Base-by-base conservation (phyloP, 2,329 filamentous ascomycete species). In the Aureobasidium uvarum region DNA sequence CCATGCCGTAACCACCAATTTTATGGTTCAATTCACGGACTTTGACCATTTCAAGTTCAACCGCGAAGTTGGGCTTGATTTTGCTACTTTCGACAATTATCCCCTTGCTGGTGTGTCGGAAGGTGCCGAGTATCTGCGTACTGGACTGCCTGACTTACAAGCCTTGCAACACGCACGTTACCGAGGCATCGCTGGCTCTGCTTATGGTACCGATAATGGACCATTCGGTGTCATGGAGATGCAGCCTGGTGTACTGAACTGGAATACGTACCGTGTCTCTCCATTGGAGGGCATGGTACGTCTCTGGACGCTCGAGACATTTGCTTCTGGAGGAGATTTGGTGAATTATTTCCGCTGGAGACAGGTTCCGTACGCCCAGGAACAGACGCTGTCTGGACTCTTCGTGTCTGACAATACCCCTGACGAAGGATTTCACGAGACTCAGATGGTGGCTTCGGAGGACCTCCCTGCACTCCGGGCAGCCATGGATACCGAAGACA, bases 311-410 rank as follows among this genome's bases (percentile, higher is more conserved):
- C 68, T 69, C 33, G 70, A 71, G 48, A 69, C 68, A 0, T 70
- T 70, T 41, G 70, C 70, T 4, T 68, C 69, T 11, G 67, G 65
- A 2, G 70, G 68, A 10, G 68, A 71, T 13, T n/a, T 71, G 31
- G 70, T 71, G 13, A 69, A 69, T 41, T 71, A 71, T 39, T 71
- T 71, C 52, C 69, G 69, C 20, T 71, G 69, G 70, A 65, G 70
- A 13, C 69, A 71, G 46, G 67, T 68, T 1, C 68, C 70, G 1
- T 70, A 67, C 33, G 70, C 70, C 0, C 70, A 71, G 38, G 70
- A 71, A 39, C 70, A 71, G 20, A 71, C 70, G 10, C 65, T 71
- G 0, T 69, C 69, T 25, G 69, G 68, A 7, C 64, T 71, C 1
- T 68, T 69, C 36, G 41, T 68, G 3, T 68, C 70, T 13, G 70